Percentiles rank a stretch among this genome's conserved stretches.
phyloP scores from a whole-genome alignment of 192 early-diverging fungal species.

The Podila verticillata region DNA sequence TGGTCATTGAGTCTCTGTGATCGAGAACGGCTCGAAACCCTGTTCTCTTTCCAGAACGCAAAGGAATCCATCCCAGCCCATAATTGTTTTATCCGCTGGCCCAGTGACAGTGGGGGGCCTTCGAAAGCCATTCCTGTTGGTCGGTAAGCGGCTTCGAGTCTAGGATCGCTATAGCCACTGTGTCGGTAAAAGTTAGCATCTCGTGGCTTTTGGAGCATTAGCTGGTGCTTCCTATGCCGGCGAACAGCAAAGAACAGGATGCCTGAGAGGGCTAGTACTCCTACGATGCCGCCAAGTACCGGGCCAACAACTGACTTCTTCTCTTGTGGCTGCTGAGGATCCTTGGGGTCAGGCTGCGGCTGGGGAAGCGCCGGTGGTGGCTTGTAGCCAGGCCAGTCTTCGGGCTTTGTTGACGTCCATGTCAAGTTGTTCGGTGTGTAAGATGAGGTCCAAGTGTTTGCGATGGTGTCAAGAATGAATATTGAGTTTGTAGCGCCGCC shows the following conservation, averaged over 20 bases:
- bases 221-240: neutral
- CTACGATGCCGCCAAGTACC: slow-evolving; percentile 25
- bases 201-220: neutral
- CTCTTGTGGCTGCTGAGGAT: neutral
- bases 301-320: slow-evolving; percentile 2
- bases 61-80: slow-evolving; percentile 4
- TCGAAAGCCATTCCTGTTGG: slow-evolving; percentile 41
- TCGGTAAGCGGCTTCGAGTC: slow-evolving; percentile 20
- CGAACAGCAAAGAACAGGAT: slow-evolving; percentile 5
- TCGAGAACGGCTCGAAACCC: slow-evolving; percentile 12
- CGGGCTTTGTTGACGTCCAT: slow-evolving; percentile 34
- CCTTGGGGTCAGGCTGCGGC: neutral
- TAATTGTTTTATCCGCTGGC: slow-evolving; percentile 21
- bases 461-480: slow-evolving; percentile 28
- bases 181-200: slow-evolving; percentile 10
- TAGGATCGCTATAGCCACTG: neutral
- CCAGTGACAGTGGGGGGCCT: slow-evolving; percentile 10
- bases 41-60: slow-evolving; percentile 12
- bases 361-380: slow-evolving; percentile 22
- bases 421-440: slow-evolving; percentile 32
- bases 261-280: slow-evolving; percentile 9
- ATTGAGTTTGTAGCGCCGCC: slow-evolving; percentile 43
- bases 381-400: slow-evolving; percentile 51
- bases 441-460: slow-evolving; percentile 41
- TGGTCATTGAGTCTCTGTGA: slow-evolving; percentile 29